Evolutionary conservation across 2,329 filamentous ascomycete genomes (phyloP), one percentile per base, ranked within the genome.

Genomic region (Penicillium sp.): DNA sequence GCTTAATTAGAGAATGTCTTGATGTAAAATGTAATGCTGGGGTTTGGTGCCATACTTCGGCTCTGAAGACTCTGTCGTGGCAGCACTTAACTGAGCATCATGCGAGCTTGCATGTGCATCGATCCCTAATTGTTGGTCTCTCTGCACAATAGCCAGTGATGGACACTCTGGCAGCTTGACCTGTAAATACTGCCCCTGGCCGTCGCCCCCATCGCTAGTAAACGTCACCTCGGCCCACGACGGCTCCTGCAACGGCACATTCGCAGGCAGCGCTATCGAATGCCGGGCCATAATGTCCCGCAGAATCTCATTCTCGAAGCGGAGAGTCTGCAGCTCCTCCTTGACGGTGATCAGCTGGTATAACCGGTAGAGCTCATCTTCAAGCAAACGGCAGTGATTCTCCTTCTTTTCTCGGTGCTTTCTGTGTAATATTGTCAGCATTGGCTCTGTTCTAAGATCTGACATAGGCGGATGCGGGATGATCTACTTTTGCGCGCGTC

Each of bases 221-320:
- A 59, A 35, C 3, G 43, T 54, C 6, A 62, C 55, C 27, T 40
- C 44, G 2, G 37, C 49, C 3, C 58, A 44, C 22, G 43, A 33
- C 4, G 43, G 31, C 18, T 37, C 49, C 47, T 54, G 40, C 31
- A 37, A 22, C 18, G n/a, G 46, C 16, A 39, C 5, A 13, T 18
- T 35, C 7, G 40, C 11, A 53, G 59, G 55, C 18, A 61, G 18
- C 4, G 33, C 41, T 36, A 54, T 55, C 24, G 41, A 49, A 52
- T 59, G 40, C 6, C 39, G 44, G 35, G 35, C 11, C 33, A 61
- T 47, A 13, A 59, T 58, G 2, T 59, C 56, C 19, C 52, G 39
- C 2, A 56, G 51, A 11, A 61, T 53, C 6, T 41, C 27, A 46
- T 59, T 61, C 22, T 55, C 55, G 16, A 31, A 50, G 14, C 14